Base-by-base conservation (phyloP, 2,329 filamentous ascomycete genomes). In the Penicillium palitans region DNA sequence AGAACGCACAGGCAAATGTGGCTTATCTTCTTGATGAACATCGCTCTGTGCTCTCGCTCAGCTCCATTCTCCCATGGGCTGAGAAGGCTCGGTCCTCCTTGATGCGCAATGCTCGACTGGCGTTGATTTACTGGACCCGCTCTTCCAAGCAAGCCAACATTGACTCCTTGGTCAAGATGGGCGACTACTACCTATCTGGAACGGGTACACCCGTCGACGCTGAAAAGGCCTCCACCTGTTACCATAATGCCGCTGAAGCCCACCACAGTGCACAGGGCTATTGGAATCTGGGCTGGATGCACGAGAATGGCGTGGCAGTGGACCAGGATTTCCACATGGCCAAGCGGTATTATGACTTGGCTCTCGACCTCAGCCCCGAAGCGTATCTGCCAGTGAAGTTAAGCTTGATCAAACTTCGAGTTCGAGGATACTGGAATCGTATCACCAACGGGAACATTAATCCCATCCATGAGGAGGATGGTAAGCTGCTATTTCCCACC, bases 221-320 rank as follows among this genome's bases (percentile, higher is more conserved):
- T 19, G 88, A 93, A 67, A 96, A 96, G 74, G 96, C 96, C 6
- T 92, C 93, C 0, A 87, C 90, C 45, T 99, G 95, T 78, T 99
- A 99, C 69, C 89, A 90, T 53, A 90, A 91, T 4, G 95, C 95
- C 1, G 93, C 93, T 0, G 95, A 99, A 71, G 92, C 90, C 59
- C 87, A 93, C 66, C 89, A 92, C 70, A 96, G 91, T 67, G 95
- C 93, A 2, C 96, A 99, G 76, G 95, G 96, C 15, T 86, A 97
- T 57, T 99, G 92, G 85, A 98, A 99, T 69, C 81, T 99, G 15
- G 96, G 95, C 6, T 99, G 95, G 95, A 98, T 99, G 93, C 92
- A 99, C 70, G 95, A 99, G 76, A 97, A 98, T 70, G 95, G 95
- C 8, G 83, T 98, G 50, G 91, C 93, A 2, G 84, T 98, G 21